phyloP scores from a whole-genome alignment of 345 rosid genomes.

The Ceriops tagal region DNA sequence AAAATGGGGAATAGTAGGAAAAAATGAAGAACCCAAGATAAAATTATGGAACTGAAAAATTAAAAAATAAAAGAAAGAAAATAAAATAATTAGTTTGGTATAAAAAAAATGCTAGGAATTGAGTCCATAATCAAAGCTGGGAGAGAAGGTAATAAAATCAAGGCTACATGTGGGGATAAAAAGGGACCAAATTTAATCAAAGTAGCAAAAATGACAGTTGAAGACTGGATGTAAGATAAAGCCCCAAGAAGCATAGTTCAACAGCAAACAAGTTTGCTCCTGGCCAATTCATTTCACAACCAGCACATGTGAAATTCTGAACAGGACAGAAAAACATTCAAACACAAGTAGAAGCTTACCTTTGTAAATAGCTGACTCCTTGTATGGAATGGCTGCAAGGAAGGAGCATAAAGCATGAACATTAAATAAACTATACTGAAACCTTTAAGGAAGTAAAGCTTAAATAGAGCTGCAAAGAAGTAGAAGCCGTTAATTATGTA shows the following conservation, averaged over 20 bases:
- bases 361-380: conserved; percentile 74
- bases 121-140: no score
- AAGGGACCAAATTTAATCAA: no score
- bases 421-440: neutral
- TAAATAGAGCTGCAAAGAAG: neutral
- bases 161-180: no score
- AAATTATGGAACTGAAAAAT: no score
- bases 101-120: no score
- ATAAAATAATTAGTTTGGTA: no score
- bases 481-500: no score
- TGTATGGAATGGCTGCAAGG: conserved; percentile 78
- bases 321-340: neutral
- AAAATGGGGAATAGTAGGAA: no score
- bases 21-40: no score
- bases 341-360: conserved; percentile 35
- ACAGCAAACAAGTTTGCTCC: neutral
- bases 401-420: conserved; percentile 2
- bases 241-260: neutral
- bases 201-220: no score
- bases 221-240: neutral
- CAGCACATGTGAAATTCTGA: neutral
- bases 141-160: no score
- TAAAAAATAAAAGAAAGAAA: no score
- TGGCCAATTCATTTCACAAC: neutral
- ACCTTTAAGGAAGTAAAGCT: neutral